These are phyloP conservation scores for Solanum medicagineum DNA, from an alignment of 257 asterid genomes.

Conservation along the genomic window DNA sequence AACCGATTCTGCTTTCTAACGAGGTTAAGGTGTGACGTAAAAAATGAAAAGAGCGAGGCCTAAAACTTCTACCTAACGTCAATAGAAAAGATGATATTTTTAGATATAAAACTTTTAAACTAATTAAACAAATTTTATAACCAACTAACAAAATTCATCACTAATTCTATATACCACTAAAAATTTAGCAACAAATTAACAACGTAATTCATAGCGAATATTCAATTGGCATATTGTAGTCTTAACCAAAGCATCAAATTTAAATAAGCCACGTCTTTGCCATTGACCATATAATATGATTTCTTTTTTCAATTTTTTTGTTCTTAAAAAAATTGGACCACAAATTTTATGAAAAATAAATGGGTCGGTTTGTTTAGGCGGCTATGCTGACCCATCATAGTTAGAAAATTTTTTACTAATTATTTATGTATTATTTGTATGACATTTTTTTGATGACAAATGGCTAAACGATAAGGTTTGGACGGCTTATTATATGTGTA, in stretches of 20 bases:
- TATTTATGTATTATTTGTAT: not conserved
- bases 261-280: not conserved
- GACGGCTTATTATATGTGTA: not conserved
- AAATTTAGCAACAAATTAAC: not conserved
- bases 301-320: not conserved
- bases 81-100: too few relatives aligned
- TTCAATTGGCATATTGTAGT: not conserved
- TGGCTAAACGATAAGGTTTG: not conserved
- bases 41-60: too few relatives aligned
- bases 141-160: fast-evolving
- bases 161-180: not conserved
- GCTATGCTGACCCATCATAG: not conserved
- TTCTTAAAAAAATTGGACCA: not conserved
- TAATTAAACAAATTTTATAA: too few relatives aligned
- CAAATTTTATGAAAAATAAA: not conserved
- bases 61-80: too few relatives aligned
- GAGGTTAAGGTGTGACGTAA: not conserved
- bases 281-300: not conserved
- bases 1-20: too few relatives aligned
- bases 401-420: not conserved
- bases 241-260: not conserved
- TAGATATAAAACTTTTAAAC: too few relatives aligned
- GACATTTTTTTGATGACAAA: not conserved
- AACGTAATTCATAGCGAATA: not conserved
- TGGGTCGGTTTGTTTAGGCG: not conserved